These are phyloP conservation scores for Shiraia sp. DNA, from an alignment of 2,329 filamentous ascomycete species.

Conservation along the genomic window DNA sequence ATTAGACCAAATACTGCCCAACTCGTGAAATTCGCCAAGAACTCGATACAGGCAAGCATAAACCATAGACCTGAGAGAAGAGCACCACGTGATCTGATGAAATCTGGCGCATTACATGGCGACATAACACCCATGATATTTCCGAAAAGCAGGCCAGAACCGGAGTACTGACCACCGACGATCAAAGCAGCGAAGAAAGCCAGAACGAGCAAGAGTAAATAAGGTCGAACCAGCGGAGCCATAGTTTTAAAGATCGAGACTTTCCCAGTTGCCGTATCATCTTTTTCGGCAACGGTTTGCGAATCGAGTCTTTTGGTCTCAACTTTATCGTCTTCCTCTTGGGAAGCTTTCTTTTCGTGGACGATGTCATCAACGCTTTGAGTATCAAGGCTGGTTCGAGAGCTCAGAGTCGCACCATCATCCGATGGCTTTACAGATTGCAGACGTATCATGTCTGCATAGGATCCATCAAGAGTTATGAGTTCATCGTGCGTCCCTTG, in stretches of 20 bases:
- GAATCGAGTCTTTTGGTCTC: background rate
- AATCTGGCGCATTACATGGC: constrained; percentile 54
- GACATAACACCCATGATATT: constrained; percentile 62
- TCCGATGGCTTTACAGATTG: constrained; percentile 52
- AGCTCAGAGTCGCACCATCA: constrained; percentile 18
- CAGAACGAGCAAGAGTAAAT: constrained; percentile 50
- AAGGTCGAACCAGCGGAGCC: constrained; percentile 49
- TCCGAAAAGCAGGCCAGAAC: constrained; percentile 63
- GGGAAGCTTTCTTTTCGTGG: constrained; percentile 22
- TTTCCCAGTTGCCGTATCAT: constrained; percentile 19
- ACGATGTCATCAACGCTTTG: constrained; percentile 23
- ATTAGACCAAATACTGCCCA: constrained; percentile 62
- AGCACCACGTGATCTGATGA: constrained; percentile 55
- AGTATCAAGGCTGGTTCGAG: constrained; percentile 24
- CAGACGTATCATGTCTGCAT: constrained; percentile 55
- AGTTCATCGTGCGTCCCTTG: constrained; percentile 42
- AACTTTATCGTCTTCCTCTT: constrained; percentile 9
- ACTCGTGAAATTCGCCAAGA: constrained; percentile 64
- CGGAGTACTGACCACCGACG: constrained; percentile 62
- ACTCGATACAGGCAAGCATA: constrained; percentile 62
- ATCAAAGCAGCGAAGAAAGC: constrained; percentile 57
- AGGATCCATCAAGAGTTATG: constrained; percentile 45
- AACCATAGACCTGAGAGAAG: constrained; percentile 65
- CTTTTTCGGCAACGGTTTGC: constrained; percentile 15
- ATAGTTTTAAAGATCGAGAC: constrained; percentile 36